phyloP scores from a whole-genome alignment of 2,329 filamentous ascomycete species.

The Aspergillus sp. region DNA sequence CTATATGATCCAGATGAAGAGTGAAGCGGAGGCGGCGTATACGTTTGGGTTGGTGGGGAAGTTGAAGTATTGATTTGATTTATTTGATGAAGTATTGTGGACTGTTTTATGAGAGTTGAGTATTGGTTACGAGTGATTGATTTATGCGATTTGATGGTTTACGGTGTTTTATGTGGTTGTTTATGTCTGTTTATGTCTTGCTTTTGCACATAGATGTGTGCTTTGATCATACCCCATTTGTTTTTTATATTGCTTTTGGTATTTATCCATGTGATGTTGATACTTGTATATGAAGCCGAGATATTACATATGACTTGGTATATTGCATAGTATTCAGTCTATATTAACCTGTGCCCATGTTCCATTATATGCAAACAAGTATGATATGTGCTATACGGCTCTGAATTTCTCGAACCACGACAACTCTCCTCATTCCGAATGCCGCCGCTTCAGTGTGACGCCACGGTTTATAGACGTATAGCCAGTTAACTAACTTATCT shows the following conservation, averaged over 20 bases:
- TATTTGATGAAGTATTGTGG: not conserved
- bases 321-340: not conserved
- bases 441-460: too few species aligned
- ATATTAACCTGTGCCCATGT: too few species aligned
- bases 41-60: conserved; percentile 50
- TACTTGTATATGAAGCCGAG: not conserved
- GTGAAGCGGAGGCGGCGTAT: conserved; percentile 48
- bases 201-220: not conserved
- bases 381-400: too few species aligned
- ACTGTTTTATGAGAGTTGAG: not conserved
- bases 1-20: conserved; percentile 60
- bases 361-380: too few species aligned
- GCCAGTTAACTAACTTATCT: too few species aligned
- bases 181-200: not conserved
- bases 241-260: not conserved
- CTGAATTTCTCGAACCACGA: too few species aligned
- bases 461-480: too few species aligned
- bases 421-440: too few species aligned
- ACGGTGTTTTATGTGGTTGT: not conserved
- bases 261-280: not conserved
- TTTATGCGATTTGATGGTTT: not conserved
- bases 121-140: not conserved
- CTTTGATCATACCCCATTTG: conserved; percentile 3
- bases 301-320: not conserved
- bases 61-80: conserved; percentile 40